Base-by-base conservation (phyloP, 2,329 filamentous ascomycete genomes). In the Aspergillus floridensis region DNA sequence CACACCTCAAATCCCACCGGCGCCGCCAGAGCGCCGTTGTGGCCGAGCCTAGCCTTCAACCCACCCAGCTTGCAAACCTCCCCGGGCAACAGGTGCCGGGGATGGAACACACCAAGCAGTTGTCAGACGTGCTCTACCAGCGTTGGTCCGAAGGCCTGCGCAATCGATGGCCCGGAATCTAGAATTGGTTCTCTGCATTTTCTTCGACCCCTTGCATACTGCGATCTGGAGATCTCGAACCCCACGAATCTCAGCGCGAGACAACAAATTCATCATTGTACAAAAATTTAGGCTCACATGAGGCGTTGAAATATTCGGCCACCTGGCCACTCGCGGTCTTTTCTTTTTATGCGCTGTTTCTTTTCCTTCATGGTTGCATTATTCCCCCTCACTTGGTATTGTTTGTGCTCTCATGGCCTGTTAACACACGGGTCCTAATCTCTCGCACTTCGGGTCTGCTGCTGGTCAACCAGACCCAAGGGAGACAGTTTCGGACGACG, bases 101-200 rank as follows among this genome's bases (percentile, higher is more conserved):
- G 2, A 93, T 97, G 91, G 93, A 97, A 75, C 93, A 97, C 76
- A 90, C 89, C 65, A 91, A 92, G 71, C 87, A 96, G 72, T 82
- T 98, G 41, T 91, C 91, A 1, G 92, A 97, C 73, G 91, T 96
- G 21, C 84, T 99, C 21, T 98, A 97, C 77, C 86, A 88, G 16
- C 86, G 93, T 48, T 99, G 95, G 95, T 87, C 88, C 2, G 91
- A 96, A 59, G 92, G 92, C 1, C 79, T 98, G 68, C 87, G 88
- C 64, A 83, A 85, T 57, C 82, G 89, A 58, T 93, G 89, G 89
- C 79, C 80, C 19, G 78, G 66, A 21, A 51, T 71, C 24, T 71
- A 60, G 38, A 19, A n/a, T 19, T 6, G 38, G 16, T 8, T 44
- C 6, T 19, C 14, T 44, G 14, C 14, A n/a, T 2, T 35, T 16